These are phyloP conservation scores for Aspergillus incahuasiensis DNA, from an alignment of 495 filamentous ascomycete genomes.

Conservation along the genomic window DNA sequence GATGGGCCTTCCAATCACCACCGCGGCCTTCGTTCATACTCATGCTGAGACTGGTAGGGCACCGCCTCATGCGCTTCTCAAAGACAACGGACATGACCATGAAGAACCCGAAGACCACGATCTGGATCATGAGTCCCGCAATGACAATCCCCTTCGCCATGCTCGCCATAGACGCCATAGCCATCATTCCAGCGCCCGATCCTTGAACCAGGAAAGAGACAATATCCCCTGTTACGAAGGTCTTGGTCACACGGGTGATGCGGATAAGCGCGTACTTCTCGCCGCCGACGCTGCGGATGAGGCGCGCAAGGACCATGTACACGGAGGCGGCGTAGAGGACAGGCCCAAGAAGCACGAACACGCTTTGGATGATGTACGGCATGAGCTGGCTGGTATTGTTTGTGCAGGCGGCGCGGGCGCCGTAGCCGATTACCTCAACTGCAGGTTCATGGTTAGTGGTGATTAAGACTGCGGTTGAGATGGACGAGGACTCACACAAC, in stretches of 20 bases:
- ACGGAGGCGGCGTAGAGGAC: slow-evolving; percentile 51
- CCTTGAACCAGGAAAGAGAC: slow-evolving; percentile 10
- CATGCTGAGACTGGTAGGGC: not conserved
- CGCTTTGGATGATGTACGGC: slow-evolving; percentile 32
- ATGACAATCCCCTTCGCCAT: not conserved
- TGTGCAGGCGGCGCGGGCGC: not conserved
- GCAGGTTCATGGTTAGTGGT: not conserved
- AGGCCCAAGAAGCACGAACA: slow-evolving; percentile 36
- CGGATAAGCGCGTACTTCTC: slow-evolving; percentile 30
- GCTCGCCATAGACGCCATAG: not conserved
- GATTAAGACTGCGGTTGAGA: not conserved
- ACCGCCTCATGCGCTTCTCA: not conserved
- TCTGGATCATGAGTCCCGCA: not conserved
- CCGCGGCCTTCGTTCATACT: not conserved
- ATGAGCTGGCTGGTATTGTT: too few relatives aligned
- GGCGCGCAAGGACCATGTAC: slow-evolving; percentile 54
- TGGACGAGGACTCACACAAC: slow-evolving; percentile 17
- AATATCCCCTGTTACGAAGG: slow-evolving; percentile 32
- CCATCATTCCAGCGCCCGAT: slow-evolving; percentile 5
- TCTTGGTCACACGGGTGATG: slow-evolving; percentile 21
- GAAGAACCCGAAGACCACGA: slow-evolving; percentile 1
- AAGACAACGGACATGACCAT: not conserved
- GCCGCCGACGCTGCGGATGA: slow-evolving; percentile 43
- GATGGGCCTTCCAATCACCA: not conserved
- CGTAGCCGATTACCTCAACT: slow-evolving; percentile 19